These are phyloP conservation scores for Hypoxylon intermedium DNA, from an alignment of 495 filamentous ascomycete genomes.

Conservation along the genomic window DNA sequence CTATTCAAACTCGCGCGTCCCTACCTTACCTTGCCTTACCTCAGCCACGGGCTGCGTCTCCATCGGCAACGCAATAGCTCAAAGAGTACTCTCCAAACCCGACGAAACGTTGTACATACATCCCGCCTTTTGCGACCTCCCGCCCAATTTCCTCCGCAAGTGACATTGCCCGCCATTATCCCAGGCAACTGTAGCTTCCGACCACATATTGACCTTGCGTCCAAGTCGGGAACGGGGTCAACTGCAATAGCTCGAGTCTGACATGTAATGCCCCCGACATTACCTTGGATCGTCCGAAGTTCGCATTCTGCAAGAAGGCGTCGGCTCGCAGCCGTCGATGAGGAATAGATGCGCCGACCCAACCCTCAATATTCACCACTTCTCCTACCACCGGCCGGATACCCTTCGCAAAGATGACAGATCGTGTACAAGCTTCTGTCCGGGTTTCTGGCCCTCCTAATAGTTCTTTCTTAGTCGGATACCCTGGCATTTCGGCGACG, in stretches of 20 bases:
- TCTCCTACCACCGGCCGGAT: conserved; percentile 26
- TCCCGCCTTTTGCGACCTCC: conserved; percentile 16
- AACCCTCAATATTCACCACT: conserved; percentile 22
- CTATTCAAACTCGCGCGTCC: conserved; percentile 17
- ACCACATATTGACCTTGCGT: background rate
- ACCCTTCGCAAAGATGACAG: conserved; percentile 42
- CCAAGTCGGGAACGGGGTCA: background rate
- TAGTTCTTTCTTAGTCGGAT: conserved; percentile 94
- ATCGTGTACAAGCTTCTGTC: conserved; percentile 85
- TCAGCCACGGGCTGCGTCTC: conserved; percentile 30
- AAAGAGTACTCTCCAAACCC: conserved; percentile 4
- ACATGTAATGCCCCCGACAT: conserved; percentile 24
- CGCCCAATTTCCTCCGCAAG: conserved; percentile 19
- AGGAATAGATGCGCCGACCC: conserved; percentile 41
- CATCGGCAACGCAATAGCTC: conserved; percentile 21
- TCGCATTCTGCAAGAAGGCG: conserved; percentile 36
- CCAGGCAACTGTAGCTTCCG: conserved; percentile 3
- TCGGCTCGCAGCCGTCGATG: conserved; percentile 40
- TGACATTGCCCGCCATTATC: conserved; percentile 6
- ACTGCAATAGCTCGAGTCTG: conserved; percentile 16
- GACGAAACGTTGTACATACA: conserved; percentile 10
- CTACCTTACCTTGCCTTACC: conserved; percentile 18
- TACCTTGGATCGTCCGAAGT: conserved; percentile 11
- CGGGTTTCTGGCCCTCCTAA: conserved; percentile 97
- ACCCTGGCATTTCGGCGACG: conserved; percentile 97